A percentile compares a stretch with the other conserved stretches of the same genome.
Evolutionary conservation across 345 rosid genomes (phyloP).

Genomic region (Brassica carinata): DNA sequence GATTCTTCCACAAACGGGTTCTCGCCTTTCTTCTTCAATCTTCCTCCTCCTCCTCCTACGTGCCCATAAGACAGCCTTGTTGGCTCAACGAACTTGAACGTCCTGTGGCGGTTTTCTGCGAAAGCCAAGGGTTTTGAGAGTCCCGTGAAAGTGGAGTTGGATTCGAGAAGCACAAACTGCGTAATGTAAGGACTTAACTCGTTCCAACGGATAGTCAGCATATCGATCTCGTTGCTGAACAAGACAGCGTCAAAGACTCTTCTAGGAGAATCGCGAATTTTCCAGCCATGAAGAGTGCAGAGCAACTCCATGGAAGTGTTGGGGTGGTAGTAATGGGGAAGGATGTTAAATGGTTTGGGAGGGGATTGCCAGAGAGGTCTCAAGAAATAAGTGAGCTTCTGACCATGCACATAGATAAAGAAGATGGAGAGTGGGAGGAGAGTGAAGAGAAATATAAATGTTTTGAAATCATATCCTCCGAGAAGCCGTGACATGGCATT

Average conservation of each 20-base stretch:
- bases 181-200: slow-evolving; percentile 78
- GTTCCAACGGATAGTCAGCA: slow-evolving; percentile 79
- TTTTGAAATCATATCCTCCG: slow-evolving; percentile 26
- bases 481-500: slow-evolving; percentile 24
- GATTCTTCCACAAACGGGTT: slow-evolving; percentile 93
- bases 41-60: slow-evolving; percentile 55
- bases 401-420: slow-evolving; percentile 36
- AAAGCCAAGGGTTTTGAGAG: slow-evolving; percentile 60
- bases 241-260: slow-evolving; percentile 84
- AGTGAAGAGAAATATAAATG: slow-evolving; percentile 13
- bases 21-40: slow-evolving; percentile 78
- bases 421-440: slow-evolving; percentile 35
- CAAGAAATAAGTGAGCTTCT: slow-evolving; percentile 41
- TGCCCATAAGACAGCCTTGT: slow-evolving; percentile 74
- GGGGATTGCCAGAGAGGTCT: slow-evolving; percentile 46
- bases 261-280: slow-evolving; percentile 68
- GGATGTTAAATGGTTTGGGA: slow-evolving; percentile 33
- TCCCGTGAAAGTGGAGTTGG: slow-evolving; percentile 87
- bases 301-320: slow-evolving; percentile 69
- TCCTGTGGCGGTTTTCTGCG: slow-evolving; percentile 50
- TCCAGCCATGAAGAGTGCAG: slow-evolving; percentile 91
- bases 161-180: slow-evolving; percentile 84
- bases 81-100: slow-evolving; percentile 60
- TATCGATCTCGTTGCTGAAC: slow-evolving; percentile 81
- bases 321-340: slow-evolving; percentile 32